phyloP scores from a whole-genome alignment of 1,284 basidiomycete genomes.

The Cutaneotrichosporon cutaneum region DNA sequence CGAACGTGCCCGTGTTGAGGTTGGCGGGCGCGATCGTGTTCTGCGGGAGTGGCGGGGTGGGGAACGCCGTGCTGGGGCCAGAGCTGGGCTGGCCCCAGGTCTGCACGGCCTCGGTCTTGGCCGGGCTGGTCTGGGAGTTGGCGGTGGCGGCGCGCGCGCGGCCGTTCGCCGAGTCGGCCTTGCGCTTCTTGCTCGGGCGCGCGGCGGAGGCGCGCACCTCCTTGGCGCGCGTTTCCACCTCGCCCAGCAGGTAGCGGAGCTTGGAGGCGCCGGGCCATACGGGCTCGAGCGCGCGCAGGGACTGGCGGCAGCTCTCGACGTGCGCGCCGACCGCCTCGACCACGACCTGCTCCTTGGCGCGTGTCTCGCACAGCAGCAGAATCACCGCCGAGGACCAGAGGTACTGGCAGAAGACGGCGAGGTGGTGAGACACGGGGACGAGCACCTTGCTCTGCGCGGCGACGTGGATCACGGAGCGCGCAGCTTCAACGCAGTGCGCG shows the following conservation, averaged over 20 bases:
- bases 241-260: constrained; percentile 60
- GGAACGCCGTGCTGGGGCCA: constrained; percentile 1
- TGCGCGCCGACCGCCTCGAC: constrained; percentile 74
- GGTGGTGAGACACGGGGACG: constrained; percentile 80
- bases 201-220: constrained; percentile 32
- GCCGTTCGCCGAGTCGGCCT: constrained; percentile 13
- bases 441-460: constrained; percentile 80
- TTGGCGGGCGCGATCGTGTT: constrained; percentile 8
- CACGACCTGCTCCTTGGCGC: constrained; percentile 66
- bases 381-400: constrained; percentile 87
- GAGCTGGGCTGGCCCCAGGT: background rate
- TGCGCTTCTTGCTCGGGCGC: constrained; percentile 32
- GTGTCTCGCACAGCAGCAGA: constrained; percentile 81
- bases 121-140: background rate
- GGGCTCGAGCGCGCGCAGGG: constrained; percentile 77
- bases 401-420: constrained; percentile 87
- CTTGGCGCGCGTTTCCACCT: constrained; percentile 48
- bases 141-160: constrained; percentile 2
- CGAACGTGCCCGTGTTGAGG: constrained; percentile 5
- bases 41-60: constrained; percentile 7
- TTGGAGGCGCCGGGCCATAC: constrained; percentile 84
- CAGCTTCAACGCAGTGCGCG: constrained; percentile 47
- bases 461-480: constrained; percentile 63
- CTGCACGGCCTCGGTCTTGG: background rate
- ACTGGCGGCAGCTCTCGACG: constrained; percentile 68